A percentile compares a stretch with the other conserved stretches of the same genome.
These are phyloP conservation scores for Rhizophagus prolifer DNA, from an alignment of 192 early-diverging fungal species.

Conservation along the genomic window DNA sequence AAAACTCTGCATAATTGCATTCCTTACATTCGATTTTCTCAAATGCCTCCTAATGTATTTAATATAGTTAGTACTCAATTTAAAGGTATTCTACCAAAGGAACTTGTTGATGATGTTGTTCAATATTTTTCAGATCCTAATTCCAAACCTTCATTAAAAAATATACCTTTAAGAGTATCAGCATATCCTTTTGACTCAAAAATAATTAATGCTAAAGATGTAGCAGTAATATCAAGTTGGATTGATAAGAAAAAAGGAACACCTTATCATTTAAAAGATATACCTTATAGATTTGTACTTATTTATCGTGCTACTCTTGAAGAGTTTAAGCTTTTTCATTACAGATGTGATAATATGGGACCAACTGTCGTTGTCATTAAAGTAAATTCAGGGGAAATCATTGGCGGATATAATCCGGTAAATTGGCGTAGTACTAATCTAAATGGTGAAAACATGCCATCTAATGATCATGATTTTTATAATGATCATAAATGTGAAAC, in stretches of 20 bases:
- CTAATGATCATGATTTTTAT: not conserved
- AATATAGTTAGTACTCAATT: not conserved
- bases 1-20: not conserved
- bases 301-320: not conserved
- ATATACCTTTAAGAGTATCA: not conserved
- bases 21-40: not conserved
- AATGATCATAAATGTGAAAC: not conserved
- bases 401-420: slow-evolving; percentile 5
- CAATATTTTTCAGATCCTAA: not conserved
- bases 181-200: not conserved
- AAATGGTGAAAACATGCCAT: not conserved
- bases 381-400: not conserved
- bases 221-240: slow-evolving; percentile 2
- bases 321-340: not conserved
- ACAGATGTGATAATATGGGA: not conserved
- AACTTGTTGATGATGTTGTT: not conserved
- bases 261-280: not conserved
- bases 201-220: slow-evolving; percentile 3
- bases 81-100: not conserved
- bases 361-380: not conserved
- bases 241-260: not conserved
- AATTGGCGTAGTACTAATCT: not conserved
- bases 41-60: not conserved
- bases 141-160: not conserved
- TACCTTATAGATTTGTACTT: not conserved